Evolutionary conservation across 139 green algal species (phyloP).

Genomic region (Pedinophyceae sp.): DNA sequence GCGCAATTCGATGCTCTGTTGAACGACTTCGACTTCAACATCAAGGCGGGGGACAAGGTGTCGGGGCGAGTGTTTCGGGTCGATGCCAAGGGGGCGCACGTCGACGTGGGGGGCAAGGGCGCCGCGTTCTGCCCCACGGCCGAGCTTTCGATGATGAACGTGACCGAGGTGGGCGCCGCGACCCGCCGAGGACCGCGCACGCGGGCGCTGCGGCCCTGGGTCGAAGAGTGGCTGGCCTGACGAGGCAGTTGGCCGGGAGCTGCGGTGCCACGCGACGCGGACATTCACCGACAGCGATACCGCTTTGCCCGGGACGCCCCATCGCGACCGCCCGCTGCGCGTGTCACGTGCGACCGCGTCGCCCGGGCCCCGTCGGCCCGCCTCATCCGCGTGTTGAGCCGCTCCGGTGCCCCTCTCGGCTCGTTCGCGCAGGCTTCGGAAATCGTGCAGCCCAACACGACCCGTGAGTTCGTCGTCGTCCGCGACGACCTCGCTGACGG

Average conservation of each 20-base stretch:
- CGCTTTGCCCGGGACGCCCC: constrained; percentile 12
- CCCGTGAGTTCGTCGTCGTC: constrained; percentile 73
- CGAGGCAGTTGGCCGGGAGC: not conserved
- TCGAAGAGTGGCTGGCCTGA: no score
- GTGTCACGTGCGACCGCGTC: not conserved
- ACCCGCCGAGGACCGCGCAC: no score
- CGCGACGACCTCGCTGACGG: constrained; percentile 53
- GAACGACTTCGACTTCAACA: constrained; percentile 22
- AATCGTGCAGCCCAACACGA: constrained; percentile 41
- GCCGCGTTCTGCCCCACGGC: constrained; percentile 56
- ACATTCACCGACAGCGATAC: no score
- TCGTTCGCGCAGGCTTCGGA: constrained; percentile 27
- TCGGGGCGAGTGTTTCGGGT: constrained; percentile 54
- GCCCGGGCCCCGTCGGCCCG: no score
- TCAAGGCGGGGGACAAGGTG: constrained; percentile 47
- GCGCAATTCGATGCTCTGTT: constrained; percentile 25
- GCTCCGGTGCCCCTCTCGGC: no score
- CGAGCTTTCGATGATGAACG: constrained; percentile 52
- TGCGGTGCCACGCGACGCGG: not conserved
- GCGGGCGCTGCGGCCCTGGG: no score
- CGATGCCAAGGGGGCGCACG: constrained; percentile 69
- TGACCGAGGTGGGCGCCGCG: constrained; percentile 13
- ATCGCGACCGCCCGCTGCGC: constrained; percentile 12
- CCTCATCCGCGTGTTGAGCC: no score
- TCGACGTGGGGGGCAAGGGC: constrained; percentile 88